Conservation (phyloP, 305 asterid genomes). For the Salvia sclarea region DNA sequence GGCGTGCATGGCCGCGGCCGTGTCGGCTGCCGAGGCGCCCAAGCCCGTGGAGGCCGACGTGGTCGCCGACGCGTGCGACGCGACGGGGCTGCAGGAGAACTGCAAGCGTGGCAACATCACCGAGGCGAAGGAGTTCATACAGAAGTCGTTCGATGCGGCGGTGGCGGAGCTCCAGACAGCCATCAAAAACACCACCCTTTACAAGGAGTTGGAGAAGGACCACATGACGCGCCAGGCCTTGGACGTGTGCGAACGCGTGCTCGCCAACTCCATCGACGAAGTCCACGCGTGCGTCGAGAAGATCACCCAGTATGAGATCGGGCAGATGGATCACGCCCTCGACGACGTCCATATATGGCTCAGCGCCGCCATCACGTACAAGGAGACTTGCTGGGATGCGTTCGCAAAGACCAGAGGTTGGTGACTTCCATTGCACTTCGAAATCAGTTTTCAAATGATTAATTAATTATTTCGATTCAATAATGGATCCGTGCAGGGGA, state of each 20-base stretch:
- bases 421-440: too few species aligned
- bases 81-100: slow-evolving; percentile 56
- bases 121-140: slow-evolving; percentile 61
- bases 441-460: too few species aligned
- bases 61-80: not conserved
- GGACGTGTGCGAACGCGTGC: slow-evolving; percentile 49
- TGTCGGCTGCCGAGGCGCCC: not conserved
- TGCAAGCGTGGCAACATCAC: slow-evolving; percentile 52
- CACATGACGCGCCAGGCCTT: slow-evolving; percentile 53
- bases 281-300: slow-evolving; percentile 54
- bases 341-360: slow-evolving; percentile 74
- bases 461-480: too few species aligned
- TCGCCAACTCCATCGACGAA: slow-evolving; percentile 57
- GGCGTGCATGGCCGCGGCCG: slow-evolving; percentile 33
- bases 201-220: slow-evolving; percentile 49
- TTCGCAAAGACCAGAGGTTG: slow-evolving; percentile 69
- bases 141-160: slow-evolving; percentile 47
- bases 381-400: slow-evolving; percentile 70
- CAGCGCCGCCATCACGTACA: slow-evolving; percentile 64
- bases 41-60: too few species aligned
- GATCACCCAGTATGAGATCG: slow-evolving; percentile 38
- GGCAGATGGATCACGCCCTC: slow-evolving; percentile 38
- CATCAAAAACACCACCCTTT: slow-evolving; percentile 40
- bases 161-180: slow-evolving; percentile 42
- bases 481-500: too few species aligned